Percentiles rank a stretch among this genome's conserved stretches.
phyloP scores from a whole-genome alignment of 768 basidiomycete species.

The Lactarius pseudohatsudake region DNA sequence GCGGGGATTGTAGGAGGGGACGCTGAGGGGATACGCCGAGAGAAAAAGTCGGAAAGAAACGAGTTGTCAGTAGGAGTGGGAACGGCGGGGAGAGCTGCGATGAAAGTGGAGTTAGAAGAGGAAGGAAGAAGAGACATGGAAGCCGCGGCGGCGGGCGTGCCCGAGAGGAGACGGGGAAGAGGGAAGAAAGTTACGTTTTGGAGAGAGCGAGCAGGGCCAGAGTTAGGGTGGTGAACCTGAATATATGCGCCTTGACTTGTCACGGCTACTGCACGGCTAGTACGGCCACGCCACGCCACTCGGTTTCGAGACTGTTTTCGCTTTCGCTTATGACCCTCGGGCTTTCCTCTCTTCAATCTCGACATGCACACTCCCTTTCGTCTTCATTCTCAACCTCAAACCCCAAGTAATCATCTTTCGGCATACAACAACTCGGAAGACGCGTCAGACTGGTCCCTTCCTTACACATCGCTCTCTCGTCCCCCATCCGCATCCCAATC shows the following conservation, averaged over 20 bases:
- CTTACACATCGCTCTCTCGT: slow-evolving; percentile 31
- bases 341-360: slow-evolving; percentile 13
- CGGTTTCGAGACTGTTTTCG: slow-evolving; percentile 1
- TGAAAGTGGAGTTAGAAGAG: slow-evolving; percentile 48
- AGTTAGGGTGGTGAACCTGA: slow-evolving; percentile 37
- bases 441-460: slow-evolving; percentile 34
- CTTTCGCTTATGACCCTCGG: slow-evolving; percentile 7
- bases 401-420: slow-evolving; percentile 22
- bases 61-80: slow-evolving; percentile 8
- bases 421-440: slow-evolving; percentile 22
- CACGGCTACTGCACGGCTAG: neutral
- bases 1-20: slow-evolving; percentile 33
- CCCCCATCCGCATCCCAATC: slow-evolving; percentile 33
- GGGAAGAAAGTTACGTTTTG: slow-evolving; percentile 72
- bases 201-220: slow-evolving; percentile 48
- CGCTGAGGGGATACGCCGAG: slow-evolving; percentile 16
- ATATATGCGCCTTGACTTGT: slow-evolving; percentile 68
- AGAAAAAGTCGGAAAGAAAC: slow-evolving; percentile 14
- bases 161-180: slow-evolving; percentile 40
- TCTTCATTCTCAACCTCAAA: slow-evolving; percentile 30
- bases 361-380: slow-evolving; percentile 32
- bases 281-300: slow-evolving; percentile 4
- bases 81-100: slow-evolving; percentile 36
- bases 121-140: slow-evolving; percentile 36
- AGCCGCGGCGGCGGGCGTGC: slow-evolving; percentile 15